Evolutionary conservation across 148 eudicot genomes (phyloP), one percentile per base, ranked within the genome.

Genomic region (Rhododendron griersonianum): DNA sequence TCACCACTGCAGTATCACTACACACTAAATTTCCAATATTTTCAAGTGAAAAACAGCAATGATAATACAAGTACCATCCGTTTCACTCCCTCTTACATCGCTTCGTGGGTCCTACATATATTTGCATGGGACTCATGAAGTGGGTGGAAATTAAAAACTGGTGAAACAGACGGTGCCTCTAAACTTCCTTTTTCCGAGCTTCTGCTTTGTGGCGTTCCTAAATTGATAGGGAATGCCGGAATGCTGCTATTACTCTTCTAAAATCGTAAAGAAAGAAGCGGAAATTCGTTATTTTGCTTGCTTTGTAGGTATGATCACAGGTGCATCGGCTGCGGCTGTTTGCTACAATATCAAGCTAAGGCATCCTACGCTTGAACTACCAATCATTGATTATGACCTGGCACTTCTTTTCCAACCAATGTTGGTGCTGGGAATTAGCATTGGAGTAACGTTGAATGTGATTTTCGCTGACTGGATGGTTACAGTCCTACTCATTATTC

Each of bases 391-490:
- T 83, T 96, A 96, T 78, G 99, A 96, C 87, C 90, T 96, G 90
- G 99, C 98, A 45, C 85, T 96, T 76, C 98, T 96, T 55, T 87
- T 96, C 81, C 99, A 96, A 82, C 99, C 99, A 33, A 95, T 96
- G 99, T 95, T 96, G 41, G 93, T 96, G 98, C 89, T 96, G 48
- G 99, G 99, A 28, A 92, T 96, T 80, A 96, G 99, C 81, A 93
- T 95, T 30, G 98, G 99, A 55, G 98, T 95, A 85, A 83, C 95
- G 55, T 94, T 94, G 81, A 96, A 96, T 89, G 99, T 95, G 65
- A 67, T 95, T 50, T 95, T 96, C 83, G 95, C 99, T 41, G 98
- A 96, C 83, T 96, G 99, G 99, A 94, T 96, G 99, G 93, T 96
- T 84, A 95, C 98, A 14, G 91, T 95, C 83, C 90, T 96, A 63